Evolutionary conservation across 345 rosid genomes (phyloP).

Genomic region (Citrus hindsii): DNA sequence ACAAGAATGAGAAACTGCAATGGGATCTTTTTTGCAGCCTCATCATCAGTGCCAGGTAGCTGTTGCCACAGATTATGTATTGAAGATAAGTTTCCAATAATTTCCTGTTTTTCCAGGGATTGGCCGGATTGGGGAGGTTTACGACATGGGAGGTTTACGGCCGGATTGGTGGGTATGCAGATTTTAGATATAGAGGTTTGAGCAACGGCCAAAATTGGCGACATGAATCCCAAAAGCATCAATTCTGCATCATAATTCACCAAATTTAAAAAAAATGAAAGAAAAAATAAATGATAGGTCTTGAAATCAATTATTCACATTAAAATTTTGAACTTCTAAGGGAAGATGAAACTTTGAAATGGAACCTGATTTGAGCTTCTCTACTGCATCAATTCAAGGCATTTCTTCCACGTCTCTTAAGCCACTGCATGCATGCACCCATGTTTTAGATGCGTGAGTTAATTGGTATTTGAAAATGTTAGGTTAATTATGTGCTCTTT

Average conservation of each 20-base stretch:
- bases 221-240: conserved; percentile 25
- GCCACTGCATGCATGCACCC: conserved; percentile 9
- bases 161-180: conserved; percentile 22
- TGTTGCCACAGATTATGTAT: conserved; percentile 2
- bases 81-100: not conserved
- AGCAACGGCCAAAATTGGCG: conserved; percentile 17
- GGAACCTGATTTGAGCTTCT: conserved; percentile 26
- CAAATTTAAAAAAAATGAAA: too few relatives aligned
- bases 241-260: not conserved
- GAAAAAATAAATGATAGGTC: too few relatives aligned
- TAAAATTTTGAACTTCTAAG: not conserved
- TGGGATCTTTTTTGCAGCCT: not conserved
- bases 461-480: too few relatives aligned
- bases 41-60: not conserved
- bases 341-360: not conserved
- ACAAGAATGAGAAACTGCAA: conserved; percentile 10
- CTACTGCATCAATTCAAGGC: conserved; percentile 17
- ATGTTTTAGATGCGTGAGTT: not conserved
- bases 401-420: conserved; percentile 12
- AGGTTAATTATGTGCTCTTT: too few relatives aligned
- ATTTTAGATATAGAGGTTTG: conserved; percentile 8
- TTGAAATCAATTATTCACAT: not conserved
- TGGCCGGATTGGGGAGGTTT: too few relatives aligned
- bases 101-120: too few relatives aligned
- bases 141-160: not conserved